phyloP scores from a whole-genome alignment of 352 stramenopile species.

The Phytophthora pistaciae region DNA sequence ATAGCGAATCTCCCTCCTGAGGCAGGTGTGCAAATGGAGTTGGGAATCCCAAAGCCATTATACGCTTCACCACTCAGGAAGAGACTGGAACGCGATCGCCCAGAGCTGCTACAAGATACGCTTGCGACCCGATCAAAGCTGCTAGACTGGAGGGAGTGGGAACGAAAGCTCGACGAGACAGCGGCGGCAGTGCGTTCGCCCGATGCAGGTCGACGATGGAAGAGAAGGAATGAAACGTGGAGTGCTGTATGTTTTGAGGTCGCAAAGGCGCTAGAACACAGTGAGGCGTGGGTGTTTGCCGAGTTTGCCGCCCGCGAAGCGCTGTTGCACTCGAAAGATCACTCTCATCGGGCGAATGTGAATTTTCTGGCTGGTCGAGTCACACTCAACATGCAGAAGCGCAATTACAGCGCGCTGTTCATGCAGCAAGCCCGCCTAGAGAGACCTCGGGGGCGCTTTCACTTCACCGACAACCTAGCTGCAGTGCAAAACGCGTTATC shows the following conservation, averaged over 20 bases:
- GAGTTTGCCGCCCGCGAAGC: constrained; percentile 33
- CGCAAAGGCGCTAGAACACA: constrained; percentile 45
- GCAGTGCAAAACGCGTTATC: constrained; percentile 51
- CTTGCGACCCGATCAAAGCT: constrained; percentile 13
- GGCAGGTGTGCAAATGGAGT: constrained; percentile 42
- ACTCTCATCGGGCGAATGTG: constrained; percentile 27
- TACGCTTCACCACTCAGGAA: constrained; percentile 22
- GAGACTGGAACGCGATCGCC: constrained; percentile 19
- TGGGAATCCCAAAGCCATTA: constrained; percentile 43
- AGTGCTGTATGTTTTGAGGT: constrained; percentile 48
- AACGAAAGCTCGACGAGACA: constrained; percentile 30
- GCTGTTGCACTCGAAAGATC: constrained; percentile 36
- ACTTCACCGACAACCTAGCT: constrained; percentile 34
- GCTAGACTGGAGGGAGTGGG: constrained; percentile 43
- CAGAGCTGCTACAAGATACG: constrained; percentile 17
- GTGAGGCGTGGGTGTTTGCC: constrained; percentile 47
- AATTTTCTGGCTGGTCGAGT: constrained; percentile 44
- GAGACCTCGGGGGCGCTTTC: constrained; percentile 6
- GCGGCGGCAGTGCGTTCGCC: constrained; percentile 11
- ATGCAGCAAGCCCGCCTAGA: constrained; percentile 49
- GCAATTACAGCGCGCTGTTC: constrained; percentile 22
- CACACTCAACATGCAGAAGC: constrained; percentile 27
- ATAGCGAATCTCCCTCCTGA: constrained; percentile 48
- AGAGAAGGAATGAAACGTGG: constrained; percentile 52
- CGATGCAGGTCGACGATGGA: constrained; percentile 15